Percentiles rank a stretch among this genome's conserved stretches.
Evolutionary conservation across 257 asterid genomes (phyloP).

Genomic region (Forsythia viridissima): DNA sequence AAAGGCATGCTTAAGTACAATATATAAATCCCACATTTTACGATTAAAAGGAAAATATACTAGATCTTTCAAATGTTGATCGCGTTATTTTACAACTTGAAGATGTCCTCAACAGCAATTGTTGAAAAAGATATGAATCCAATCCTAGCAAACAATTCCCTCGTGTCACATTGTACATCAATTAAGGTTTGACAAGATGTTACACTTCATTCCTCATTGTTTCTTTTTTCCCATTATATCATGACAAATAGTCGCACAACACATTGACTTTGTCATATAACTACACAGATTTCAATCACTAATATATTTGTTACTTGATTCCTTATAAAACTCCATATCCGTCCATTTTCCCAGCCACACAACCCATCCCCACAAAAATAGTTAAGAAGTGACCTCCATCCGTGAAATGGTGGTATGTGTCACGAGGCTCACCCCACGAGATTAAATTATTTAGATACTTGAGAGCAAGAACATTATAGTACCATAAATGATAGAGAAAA

Average conservation of each 20-base stretch:
- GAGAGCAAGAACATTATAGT: not conserved
- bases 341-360: too few species aligned
- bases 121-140: not conserved
- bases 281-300: too few species aligned
- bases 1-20: constrained; percentile 12
- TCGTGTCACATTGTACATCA: not conserved
- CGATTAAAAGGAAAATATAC: not conserved
- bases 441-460: not conserved
- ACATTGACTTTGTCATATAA: too few species aligned
- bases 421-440: not conserved
- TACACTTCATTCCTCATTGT: too few species aligned
- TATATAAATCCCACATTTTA: not conserved
- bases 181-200: not conserved
- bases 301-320: too few species aligned
- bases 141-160: not conserved
- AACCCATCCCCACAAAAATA: too few species aligned
- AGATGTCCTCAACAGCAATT: too few species aligned
- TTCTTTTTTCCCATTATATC: too few species aligned
- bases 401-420: not conserved
- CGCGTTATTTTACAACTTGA: too few species aligned
- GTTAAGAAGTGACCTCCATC: not conserved
- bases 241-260: too few species aligned
- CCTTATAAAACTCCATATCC: too few species aligned
- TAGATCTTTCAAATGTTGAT: too few species aligned
- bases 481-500: not conserved